Evolutionary conservation across 331 rosid genomes (phyloP), one percentile per base, ranked within the genome.

Genomic region (Erythrophleum ivorense): DNA sequence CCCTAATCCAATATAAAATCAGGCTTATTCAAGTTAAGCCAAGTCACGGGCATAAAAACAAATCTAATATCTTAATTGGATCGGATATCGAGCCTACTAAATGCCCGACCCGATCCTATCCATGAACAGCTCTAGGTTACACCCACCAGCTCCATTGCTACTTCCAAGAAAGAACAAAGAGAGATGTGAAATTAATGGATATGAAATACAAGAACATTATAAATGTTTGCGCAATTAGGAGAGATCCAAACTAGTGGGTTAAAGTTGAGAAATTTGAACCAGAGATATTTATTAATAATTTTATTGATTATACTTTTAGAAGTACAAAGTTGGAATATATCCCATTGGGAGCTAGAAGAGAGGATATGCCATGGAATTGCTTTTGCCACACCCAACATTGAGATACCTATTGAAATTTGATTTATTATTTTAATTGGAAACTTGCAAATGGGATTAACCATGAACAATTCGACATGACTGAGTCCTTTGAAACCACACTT

Each of bases 101-200:
- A 24, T 24, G 29, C 29, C 29, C 29, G 29, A 24, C 29, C 29
- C 29, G 29, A 24, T 1, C 29, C 29, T 24, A 24, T 24, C 29
- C 29, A 24, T 24, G 29, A 24, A 24, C 1, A 24, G 29, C 29
- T 24, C 29, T 24, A 0, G 29, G 29, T 62, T 77, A 7, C 80
- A 81, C 57, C 88, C 88, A 10, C 62, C 80, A 50, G 52, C 8
- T 45, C 82, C 84, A 12, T 21, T 85, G 24, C 53, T 76, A 19
- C 2, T 85, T 49, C 85, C 85, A 55, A 85, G 80, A 57, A 71
- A 85, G 57, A 70, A 73, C 46, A n/a, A 24, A 1, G 77, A 81
- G 46, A 66, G 31, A 3, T 81, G 85, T 18, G 77, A 2, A 41
- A 63, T 84, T 46, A 52, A 49, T 33, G 82, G 68, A 29, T 84